These are phyloP conservation scores for Chaetothyriales sp. DNA, from an alignment of 2,329 filamentous ascomycete species.

Conservation along the genomic window DNA sequence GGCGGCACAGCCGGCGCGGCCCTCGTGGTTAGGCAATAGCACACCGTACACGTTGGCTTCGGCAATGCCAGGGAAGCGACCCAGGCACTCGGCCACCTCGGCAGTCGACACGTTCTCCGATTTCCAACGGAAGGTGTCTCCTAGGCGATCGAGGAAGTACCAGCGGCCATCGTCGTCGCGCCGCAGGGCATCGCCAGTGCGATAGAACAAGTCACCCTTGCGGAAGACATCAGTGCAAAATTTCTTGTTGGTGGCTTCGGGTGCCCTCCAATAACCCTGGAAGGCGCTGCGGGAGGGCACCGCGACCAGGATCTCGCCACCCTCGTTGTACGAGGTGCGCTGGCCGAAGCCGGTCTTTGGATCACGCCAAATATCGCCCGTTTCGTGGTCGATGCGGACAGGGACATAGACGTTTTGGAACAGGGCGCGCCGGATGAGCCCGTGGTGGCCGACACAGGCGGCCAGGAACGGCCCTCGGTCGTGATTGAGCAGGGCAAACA, in stretches of 20 bases:
- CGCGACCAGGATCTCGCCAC: slow-evolving; percentile 63
- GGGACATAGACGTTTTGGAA: slow-evolving; percentile 45
- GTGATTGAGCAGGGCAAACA: slow-evolving; percentile 47
- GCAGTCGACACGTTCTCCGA: slow-evolving; percentile 69
- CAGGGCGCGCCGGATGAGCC: slow-evolving; percentile 40
- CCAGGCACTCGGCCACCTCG: slow-evolving; percentile 64
- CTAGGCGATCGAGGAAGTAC: slow-evolving; percentile 58
- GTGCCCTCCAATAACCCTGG: slow-evolving; percentile 69
- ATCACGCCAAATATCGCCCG: slow-evolving; percentile 51
- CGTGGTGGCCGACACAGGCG: slow-evolving; percentile 56
- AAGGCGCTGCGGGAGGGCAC: slow-evolving; percentile 49
- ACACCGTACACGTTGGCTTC: slow-evolving; percentile 86
- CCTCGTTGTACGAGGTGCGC: slow-evolving; percentile 48
- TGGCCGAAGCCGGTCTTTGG: slow-evolving; percentile 52
- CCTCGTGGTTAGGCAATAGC: slow-evolving; percentile 62
- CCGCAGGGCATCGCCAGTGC: slow-evolving; percentile 68
- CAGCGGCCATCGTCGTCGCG: slow-evolving; percentile 54
- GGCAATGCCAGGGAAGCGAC: slow-evolving; percentile 47
- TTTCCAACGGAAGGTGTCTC: slow-evolving; percentile 45
- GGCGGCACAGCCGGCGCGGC: slow-evolving; percentile 67
- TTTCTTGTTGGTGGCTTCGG: slow-evolving; percentile 55
- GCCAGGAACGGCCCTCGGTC: slow-evolving; percentile 47
- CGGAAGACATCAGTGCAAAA: slow-evolving; percentile 57
- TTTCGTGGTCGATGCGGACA: slow-evolving; percentile 52
- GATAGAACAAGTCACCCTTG: slow-evolving; percentile 68